Base-by-base conservation (phyloP, 2,329 filamentous ascomycete species). In the Sporothrix protearum region DNA sequence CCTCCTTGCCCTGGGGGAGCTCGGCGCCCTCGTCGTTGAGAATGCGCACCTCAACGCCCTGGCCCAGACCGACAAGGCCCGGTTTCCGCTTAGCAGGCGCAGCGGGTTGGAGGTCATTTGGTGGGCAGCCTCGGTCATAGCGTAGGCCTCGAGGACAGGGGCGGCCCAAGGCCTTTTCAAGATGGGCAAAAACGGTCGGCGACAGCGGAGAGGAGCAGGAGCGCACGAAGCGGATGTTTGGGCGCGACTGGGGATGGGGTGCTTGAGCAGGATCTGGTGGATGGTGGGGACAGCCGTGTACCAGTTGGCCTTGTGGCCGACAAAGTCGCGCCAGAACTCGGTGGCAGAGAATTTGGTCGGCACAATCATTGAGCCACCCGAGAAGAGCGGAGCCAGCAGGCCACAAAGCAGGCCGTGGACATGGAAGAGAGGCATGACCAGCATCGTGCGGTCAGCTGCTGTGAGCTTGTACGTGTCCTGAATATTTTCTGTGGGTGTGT, bases 201-300 rank as follows among this genome's bases (percentile, higher is more conserved):
- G 92, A 92, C 16, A 97, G 85, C 0, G 93, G 92, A 25, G 91
- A 94, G 12, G 92, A 95, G 83, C 93, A 96, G 16, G 92, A 96
- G 75, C 93, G 88, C 78, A 97, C 94, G 82, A 96, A 96, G 75
- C 93, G 89, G 77, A 97, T 96, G 19, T 85, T 79, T 2, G 92
- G 92, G 71, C 89, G 84, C 0, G 91, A 71, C 79, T 86, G 4
- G 92, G 93, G 2, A 87, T 80, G 7, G 91, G 88, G 75, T 87
- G 89, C 81, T 91, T 92, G 72, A 97, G 88, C 3, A 97, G 85
- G 77, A 97, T 95, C 78, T 96, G 93, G 80, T 96, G 93, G 78
- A 97, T 96, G 0, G 93, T 96, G 0, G 93, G 93, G n/a, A 96
- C 93, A 0, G 93, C 93, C 0, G 93, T 96, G 82, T 96, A 97